Percentiles rank a stretch among this genome's conserved stretches.
Evolutionary conservation across 768 basidiomycete species (phyloP).

Genomic region (Steccherinum ochraceum): DNA sequence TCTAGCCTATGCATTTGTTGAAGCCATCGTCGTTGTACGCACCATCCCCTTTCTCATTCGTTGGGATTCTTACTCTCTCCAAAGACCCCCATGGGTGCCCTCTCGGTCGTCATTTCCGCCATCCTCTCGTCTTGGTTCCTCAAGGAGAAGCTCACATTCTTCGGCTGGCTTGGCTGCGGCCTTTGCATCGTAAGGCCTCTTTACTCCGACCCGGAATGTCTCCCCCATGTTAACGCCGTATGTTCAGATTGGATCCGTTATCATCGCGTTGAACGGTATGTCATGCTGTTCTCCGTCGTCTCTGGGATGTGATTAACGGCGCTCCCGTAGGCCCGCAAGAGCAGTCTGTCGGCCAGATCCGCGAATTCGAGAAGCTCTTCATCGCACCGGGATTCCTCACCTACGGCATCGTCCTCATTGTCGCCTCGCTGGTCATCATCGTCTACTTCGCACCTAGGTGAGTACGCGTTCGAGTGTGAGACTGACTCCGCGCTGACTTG

Average conservation of each 20-base stretch:
- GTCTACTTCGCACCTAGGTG: slow-evolving; percentile 79
- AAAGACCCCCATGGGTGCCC: slow-evolving; percentile 89
- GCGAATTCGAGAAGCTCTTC: slow-evolving; percentile 72
- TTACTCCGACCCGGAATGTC: neutral
- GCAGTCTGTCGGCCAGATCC: slow-evolving; percentile 61
- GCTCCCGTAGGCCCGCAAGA: slow-evolving; percentile 55
- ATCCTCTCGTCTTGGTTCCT: slow-evolving; percentile 91
- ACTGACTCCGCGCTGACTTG: neutral
- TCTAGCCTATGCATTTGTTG: slow-evolving; percentile 80
- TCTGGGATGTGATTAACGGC: neutral
- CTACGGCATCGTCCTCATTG: slow-evolving; percentile 59
- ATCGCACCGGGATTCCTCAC: slow-evolving; percentile 77
- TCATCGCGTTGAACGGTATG: slow-evolving; percentile 84
- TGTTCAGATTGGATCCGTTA: slow-evolving; percentile 69
- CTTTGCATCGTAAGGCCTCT: slow-evolving; percentile 72
- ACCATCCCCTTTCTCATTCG: neutral
- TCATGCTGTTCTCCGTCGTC: neutral
- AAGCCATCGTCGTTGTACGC: slow-evolving; percentile 87
- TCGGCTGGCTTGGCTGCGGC: slow-evolving; percentile 93
- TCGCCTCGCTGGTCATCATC: slow-evolving; percentile 60
- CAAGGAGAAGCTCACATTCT: slow-evolving; percentile 88
- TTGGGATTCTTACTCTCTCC: neutral
- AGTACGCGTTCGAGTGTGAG: slow-evolving; percentile 15
- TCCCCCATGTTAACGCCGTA: neutral
- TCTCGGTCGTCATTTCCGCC: slow-evolving; percentile 94